Percentiles rank a stretch among this genome's conserved stretches.
Evolutionary conservation across 495 filamentous ascomycete species (phyloP).

Genomic region (Clavariopsis aquatica): DNA sequence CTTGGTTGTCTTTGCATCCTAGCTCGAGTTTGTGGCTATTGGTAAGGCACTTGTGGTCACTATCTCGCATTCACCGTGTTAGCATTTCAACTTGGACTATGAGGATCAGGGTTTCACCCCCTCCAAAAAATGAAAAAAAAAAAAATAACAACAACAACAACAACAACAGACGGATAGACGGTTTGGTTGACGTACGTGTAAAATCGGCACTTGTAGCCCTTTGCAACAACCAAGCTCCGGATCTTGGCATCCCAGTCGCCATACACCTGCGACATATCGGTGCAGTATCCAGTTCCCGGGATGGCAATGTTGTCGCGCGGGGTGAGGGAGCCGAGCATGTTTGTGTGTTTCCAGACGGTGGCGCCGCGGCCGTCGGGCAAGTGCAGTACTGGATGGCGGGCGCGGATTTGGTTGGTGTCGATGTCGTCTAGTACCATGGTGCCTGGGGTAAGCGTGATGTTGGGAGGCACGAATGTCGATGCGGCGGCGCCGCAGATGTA

Average conservation of each 20-base stretch:
- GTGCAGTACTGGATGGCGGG: not conserved
- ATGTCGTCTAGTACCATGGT: not conserved
- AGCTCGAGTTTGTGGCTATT: not conserved
- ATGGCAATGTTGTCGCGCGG: not conserved
- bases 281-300: not conserved
- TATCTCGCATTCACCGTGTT: not conserved
- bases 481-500: slow-evolving; percentile 2
- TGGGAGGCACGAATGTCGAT: not conserved
- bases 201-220: slow-evolving; percentile 3
- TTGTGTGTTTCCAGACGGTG: not conserved
- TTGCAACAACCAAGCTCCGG: not conserved
- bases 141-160: no score
- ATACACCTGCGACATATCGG: not conserved
- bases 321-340: not conserved
- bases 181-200: not conserved
- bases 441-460: not conserved
- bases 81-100: not conserved
- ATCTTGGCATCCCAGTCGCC: not conserved
- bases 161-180: no score
- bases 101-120: not conserved
- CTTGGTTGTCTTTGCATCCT: not conserved
- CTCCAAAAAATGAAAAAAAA: no score
- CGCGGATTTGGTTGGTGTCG: not conserved
- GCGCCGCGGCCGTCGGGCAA: not conserved
- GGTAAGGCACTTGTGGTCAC: not conserved